These are phyloP conservation scores for Pyrenochaeta sp. DNA, from an alignment of 2,329 filamentous ascomycete genomes.

Conservation along the genomic window DNA sequence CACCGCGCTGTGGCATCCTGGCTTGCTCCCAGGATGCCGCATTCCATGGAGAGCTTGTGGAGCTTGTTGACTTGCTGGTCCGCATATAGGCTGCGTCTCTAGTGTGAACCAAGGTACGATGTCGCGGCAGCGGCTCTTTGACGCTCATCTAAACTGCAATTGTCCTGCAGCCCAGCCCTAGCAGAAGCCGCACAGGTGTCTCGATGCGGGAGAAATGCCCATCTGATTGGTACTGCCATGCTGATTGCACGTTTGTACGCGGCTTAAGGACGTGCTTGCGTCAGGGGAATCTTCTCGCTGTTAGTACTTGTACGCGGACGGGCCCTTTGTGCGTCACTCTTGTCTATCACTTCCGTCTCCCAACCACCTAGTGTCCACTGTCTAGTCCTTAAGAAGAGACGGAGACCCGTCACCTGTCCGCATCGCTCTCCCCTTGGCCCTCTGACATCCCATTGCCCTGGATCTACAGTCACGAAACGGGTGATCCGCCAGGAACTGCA, in stretches of 20 bases:
- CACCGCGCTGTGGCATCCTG: background rate
- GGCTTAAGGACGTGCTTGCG: constrained; percentile 20
- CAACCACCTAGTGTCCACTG: constrained; percentile 19
- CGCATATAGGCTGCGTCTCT: constrained; percentile 24
- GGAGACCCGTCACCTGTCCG: constrained; percentile 12
- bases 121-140: constrained; percentile 17
- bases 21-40: background rate
- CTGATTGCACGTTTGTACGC: constrained; percentile 31
- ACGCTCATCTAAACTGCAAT: constrained; percentile 8
- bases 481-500: constrained; percentile 6
- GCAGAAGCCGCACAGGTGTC: constrained; percentile 22
- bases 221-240: constrained; percentile 36
- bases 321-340: constrained; percentile 32
- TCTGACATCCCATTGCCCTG: constrained; percentile 1
- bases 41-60: background rate
- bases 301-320: constrained; percentile 36
- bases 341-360: constrained; percentile 14
- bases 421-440: background rate
- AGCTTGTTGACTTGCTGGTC: constrained; percentile 17
- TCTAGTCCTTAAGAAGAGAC: constrained; percentile 17
- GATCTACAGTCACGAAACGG: constrained; percentile 3
- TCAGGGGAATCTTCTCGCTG: constrained; percentile 12
- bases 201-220: constrained; percentile 13
- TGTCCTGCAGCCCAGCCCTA: constrained; percentile 12
- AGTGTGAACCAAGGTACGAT: background rate